phyloP scores from a whole-genome alignment of 805 yeast species.

The Yamadazyma paraphyllophila region DNA sequence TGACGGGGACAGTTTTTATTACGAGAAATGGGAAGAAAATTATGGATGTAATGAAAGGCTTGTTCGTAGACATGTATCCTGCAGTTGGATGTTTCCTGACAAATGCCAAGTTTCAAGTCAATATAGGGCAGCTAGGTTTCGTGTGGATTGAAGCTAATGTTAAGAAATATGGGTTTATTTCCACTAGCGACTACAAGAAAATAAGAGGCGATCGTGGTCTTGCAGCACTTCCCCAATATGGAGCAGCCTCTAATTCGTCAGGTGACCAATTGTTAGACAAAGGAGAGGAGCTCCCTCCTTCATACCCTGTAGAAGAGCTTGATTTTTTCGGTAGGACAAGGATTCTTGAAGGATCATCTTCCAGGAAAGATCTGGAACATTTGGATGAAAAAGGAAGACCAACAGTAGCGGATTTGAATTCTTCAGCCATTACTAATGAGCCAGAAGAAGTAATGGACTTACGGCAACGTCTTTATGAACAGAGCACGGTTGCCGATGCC shows the following conservation, averaged over 20 bases:
- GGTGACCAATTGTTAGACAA: slow-evolving; percentile 60
- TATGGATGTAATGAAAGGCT: slow-evolving; percentile 48
- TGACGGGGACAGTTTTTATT: slow-evolving; percentile 49
- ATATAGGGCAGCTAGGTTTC: slow-evolving; percentile 43
- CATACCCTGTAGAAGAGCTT: slow-evolving; percentile 60
- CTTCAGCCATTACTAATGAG: slow-evolving; percentile 22
- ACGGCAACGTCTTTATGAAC: slow-evolving; percentile 33
- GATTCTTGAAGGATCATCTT: slow-evolving; percentile 29
- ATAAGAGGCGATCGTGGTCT: slow-evolving; percentile 39
- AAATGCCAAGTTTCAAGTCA: slow-evolving; percentile 42
- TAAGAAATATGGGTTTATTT: slow-evolving; percentile 55
- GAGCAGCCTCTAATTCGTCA: slow-evolving; percentile 27
- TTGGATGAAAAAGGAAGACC: slow-evolving; percentile 8
- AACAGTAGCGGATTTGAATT: neutral
- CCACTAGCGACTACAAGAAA: slow-evolving; percentile 40
- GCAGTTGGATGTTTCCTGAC: slow-evolving; percentile 51
- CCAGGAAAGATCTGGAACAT: slow-evolving; percentile 16
- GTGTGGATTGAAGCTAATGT: slow-evolving; percentile 54
- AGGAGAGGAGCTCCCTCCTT: slow-evolving; percentile 73
- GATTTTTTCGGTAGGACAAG: slow-evolving; percentile 55
- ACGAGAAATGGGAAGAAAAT: slow-evolving; percentile 57
- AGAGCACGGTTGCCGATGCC: slow-evolving; percentile 7
- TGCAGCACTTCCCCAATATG: slow-evolving; percentile 41
- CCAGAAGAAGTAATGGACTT: slow-evolving; percentile 37
- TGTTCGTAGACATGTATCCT: slow-evolving; percentile 51